A percentile compares a stretch with the other conserved stretches of the same genome.
These are phyloP conservation scores for Sphaerulina vaccinii DNA, from an alignment of 2,329 filamentous ascomycete genomes.

Conservation along the genomic window DNA sequence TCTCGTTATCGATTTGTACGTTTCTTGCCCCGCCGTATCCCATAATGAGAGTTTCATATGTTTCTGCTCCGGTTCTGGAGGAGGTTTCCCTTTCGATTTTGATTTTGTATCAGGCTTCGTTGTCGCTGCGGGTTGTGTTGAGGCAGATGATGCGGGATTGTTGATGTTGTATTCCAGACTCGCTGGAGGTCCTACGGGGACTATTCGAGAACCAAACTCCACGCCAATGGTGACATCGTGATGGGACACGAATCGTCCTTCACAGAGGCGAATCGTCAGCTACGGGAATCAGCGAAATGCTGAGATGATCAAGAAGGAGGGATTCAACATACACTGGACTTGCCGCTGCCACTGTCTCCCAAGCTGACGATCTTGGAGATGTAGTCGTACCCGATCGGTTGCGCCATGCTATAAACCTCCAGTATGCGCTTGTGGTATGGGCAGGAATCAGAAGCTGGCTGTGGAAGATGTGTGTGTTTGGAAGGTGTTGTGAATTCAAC, in stretches of 20 bases:
- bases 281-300: conserved; percentile 40
- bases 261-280: conserved; percentile 91
- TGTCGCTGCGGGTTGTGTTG: conserved; percentile 18
- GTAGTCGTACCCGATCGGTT: conserved; percentile 81
- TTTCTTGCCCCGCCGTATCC: conserved; percentile 97
- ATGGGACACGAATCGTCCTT: conserved; percentile 87
- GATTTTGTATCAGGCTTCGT: conserved; percentile 31
- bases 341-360: conserved; percentile 93
- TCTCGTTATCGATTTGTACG: conserved; percentile 92
- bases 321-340: conserved; percentile 65
- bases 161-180: conserved; percentile 58
- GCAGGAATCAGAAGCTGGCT: no score
- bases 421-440: background rate
- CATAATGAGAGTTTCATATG: conserved; percentile 94
- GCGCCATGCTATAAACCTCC: conserved; percentile 18
- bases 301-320: conserved; percentile 17
- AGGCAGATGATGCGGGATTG: conserved; percentile 43
- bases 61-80: conserved; percentile 54
- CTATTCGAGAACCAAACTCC: conserved; percentile 90
- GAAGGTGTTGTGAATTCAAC: background rate
- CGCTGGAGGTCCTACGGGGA: conserved; percentile 83
- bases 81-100: conserved; percentile 39
- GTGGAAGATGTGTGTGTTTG: background rate
- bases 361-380: conserved; percentile 98
- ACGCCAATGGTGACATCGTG: conserved; percentile 98